Percentiles rank a stretch among this genome's conserved stretches.
These are phyloP conservation scores for Otatea glauca DNA, from an alignment of 176 grass and related monocot species.

Conservation along the genomic window DNA sequence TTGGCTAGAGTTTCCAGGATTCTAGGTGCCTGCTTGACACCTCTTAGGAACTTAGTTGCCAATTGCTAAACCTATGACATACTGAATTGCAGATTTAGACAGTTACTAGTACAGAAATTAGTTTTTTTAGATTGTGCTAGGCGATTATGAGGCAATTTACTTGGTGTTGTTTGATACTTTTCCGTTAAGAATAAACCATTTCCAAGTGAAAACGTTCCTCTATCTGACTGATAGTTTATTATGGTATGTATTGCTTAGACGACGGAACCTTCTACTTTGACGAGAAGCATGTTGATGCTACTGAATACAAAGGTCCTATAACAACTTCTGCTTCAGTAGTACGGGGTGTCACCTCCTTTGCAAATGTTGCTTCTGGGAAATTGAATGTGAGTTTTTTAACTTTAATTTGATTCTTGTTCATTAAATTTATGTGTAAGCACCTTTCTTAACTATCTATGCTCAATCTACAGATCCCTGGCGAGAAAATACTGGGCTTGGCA, in stretches of 20 bases:
- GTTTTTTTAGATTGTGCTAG: neutral
- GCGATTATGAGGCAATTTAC: neutral
- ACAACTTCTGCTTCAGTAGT: conserved; percentile 88
- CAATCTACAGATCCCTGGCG: conserved; percentile 73
- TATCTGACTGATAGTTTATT: conserved; percentile 13
- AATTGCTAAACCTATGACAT: neutral
- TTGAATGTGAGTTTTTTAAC: conserved; percentile 62
- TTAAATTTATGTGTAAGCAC: conserved; percentile 23
- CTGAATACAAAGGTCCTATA: conserved; percentile 86
- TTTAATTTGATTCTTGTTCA: neutral
- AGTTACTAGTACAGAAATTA: neutral
- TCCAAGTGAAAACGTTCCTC: conserved; percentile 4
- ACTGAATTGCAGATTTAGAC: neutral
- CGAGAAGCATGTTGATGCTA: conserved; percentile 84
- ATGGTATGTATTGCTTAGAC: conserved; percentile 54
- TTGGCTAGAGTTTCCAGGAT: neutral
- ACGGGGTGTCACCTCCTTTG: conserved; percentile 70
- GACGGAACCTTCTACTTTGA: conserved; percentile 94
- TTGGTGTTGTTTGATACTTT: conserved; percentile 8
- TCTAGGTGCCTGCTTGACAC: conserved; percentile 8
- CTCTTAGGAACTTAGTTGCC: neutral
- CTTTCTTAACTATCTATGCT: conserved; percentile 29
- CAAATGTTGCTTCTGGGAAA: conserved; percentile 72
- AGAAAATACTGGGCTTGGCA: conserved; percentile 82
- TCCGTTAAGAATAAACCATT: neutral